Evolutionary conservation across 148 eudicot genomes (phyloP).

Genomic region (Mesembryanthemum crystallinum): DNA sequence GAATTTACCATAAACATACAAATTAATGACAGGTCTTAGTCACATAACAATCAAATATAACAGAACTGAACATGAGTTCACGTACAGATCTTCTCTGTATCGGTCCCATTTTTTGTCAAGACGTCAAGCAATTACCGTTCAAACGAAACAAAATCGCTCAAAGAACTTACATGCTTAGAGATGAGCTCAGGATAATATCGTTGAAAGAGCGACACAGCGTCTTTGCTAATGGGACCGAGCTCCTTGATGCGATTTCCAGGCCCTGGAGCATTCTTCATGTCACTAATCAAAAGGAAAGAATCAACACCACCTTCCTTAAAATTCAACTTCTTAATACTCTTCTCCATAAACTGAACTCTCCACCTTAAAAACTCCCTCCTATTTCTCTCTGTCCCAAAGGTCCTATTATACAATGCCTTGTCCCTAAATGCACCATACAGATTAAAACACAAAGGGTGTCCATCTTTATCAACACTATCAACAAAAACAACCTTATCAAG

Average conservation of each 20-base stretch:
- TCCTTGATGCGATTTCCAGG: slow-evolving; percentile 43
- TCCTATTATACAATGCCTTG: slow-evolving; percentile 29
- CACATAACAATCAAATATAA: background rate
- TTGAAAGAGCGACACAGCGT: slow-evolving; percentile 42
- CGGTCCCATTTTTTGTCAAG: too few species aligned
- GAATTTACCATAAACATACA: background rate
- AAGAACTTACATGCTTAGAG: slow-evolving; percentile 42
- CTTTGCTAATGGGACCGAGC: slow-evolving; percentile 45
- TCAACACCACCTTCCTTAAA: slow-evolving; percentile 49
- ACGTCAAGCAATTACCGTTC: too few species aligned
- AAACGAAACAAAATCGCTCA: background rate
- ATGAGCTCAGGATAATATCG: slow-evolving; percentile 73
- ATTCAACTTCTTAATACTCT: slow-evolving; percentile 40
- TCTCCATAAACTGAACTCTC: slow-evolving; percentile 71
- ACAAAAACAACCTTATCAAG: slow-evolving; percentile 35
- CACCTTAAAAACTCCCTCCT: slow-evolving; percentile 55
- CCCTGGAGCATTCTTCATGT: slow-evolving; percentile 61
- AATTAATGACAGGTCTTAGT: background rate
- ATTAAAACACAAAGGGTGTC: slow-evolving; percentile 62
- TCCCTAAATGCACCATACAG: slow-evolving; percentile 45
- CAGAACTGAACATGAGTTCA: background rate
- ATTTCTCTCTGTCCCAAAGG: slow-evolving; percentile 39
- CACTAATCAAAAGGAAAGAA: slow-evolving; percentile 57
- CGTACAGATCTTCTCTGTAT: too few species aligned
- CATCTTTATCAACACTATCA: slow-evolving; percentile 50